Conservation (phyloP, 2,329 filamentous ascomycete species). For the Chalaropsis thielavioides region DNA sequence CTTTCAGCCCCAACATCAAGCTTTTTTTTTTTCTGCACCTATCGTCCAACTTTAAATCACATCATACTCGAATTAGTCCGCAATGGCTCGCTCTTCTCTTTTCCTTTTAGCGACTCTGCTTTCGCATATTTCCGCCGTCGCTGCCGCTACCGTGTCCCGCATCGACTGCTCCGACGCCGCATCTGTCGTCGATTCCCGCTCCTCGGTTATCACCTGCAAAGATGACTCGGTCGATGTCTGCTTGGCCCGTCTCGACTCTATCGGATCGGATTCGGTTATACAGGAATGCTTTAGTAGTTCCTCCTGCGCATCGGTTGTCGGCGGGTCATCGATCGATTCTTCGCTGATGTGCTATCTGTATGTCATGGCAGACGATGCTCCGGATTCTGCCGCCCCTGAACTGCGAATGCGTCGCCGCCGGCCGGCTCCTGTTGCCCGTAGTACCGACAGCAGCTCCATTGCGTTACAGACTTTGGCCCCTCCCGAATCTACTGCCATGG, state of each 20-base stretch:
- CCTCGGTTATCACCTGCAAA: conserved; percentile 27
- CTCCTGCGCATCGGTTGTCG: conserved; percentile 24
- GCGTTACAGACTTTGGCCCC: background rate
- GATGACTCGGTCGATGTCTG: conserved; percentile 32
- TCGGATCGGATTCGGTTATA: conserved; percentile 25
- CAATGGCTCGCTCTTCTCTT: conserved; percentile 17
- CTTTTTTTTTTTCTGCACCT: background rate
- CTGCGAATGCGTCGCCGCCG: conserved; percentile 16
- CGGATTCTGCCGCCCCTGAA: conserved; percentile 7
- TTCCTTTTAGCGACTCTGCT: conserved; percentile 20
- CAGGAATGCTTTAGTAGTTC: conserved; percentile 26
- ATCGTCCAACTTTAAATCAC: background rate
- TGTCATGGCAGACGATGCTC: conserved; percentile 18
- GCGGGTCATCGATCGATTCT: conserved; percentile 24
- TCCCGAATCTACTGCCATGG: conserved; percentile 14
- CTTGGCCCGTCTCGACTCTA: conserved; percentile 25
- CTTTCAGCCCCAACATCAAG: background rate
- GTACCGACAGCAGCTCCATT: conserved; percentile 4
- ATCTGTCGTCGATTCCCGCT: conserved; percentile 27
- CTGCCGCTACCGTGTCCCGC: conserved; percentile 24
- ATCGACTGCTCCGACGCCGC: conserved; percentile 21
- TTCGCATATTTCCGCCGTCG: conserved; percentile 25
- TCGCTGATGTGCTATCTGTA: conserved; percentile 24
- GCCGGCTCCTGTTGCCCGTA: conserved; percentile 2
- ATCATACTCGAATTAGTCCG: background rate